Percentiles rank a stretch among this genome's conserved stretches.
These are phyloP conservation scores for Myxozyma lipomycoides DNA, from an alignment of 805 yeast species.

Conservation along the genomic window DNA sequence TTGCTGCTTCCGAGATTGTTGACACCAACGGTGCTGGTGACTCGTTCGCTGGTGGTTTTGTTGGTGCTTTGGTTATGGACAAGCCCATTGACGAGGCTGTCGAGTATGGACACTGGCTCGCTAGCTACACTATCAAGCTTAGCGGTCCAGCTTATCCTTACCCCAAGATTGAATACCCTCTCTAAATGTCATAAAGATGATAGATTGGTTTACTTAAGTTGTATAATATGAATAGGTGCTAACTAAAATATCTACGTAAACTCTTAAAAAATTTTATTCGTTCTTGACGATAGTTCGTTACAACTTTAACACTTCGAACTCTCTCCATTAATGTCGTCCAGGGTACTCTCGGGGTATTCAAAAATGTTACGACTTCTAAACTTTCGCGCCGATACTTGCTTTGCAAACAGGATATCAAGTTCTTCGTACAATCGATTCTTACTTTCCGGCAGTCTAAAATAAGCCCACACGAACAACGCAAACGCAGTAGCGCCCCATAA, in stretches of 20 bases:
- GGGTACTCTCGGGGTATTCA: constrained; percentile 7
- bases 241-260: no score
- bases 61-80: constrained; percentile 80
- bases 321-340: no score
- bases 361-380: constrained; percentile 29
- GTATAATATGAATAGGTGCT: no score
- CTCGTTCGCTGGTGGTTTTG: constrained; percentile 94
- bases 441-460: constrained; percentile 58
- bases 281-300: no score
- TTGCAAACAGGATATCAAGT: constrained; percentile 51
- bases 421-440: constrained; percentile 56
- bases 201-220: no score
- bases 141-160: constrained; percentile 73
- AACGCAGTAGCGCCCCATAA: constrained; percentile 43
- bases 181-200: no score
- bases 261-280: no score
- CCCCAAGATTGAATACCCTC: constrained; percentile 22
- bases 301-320: no score
- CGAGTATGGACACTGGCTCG: constrained; percentile 95
- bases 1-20: constrained; percentile 61
- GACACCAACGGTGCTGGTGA: constrained; percentile 99
- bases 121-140: constrained; percentile 84
- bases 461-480: constrained; percentile 42
- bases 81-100: constrained; percentile 56
- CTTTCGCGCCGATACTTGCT: constrained; percentile 34